Percentiles rank a stretch among this genome's conserved stretches.
phyloP scores from a whole-genome alignment of 2,329 filamentous ascomycete genomes.

The Annulohypoxylon truncatum region DNA sequence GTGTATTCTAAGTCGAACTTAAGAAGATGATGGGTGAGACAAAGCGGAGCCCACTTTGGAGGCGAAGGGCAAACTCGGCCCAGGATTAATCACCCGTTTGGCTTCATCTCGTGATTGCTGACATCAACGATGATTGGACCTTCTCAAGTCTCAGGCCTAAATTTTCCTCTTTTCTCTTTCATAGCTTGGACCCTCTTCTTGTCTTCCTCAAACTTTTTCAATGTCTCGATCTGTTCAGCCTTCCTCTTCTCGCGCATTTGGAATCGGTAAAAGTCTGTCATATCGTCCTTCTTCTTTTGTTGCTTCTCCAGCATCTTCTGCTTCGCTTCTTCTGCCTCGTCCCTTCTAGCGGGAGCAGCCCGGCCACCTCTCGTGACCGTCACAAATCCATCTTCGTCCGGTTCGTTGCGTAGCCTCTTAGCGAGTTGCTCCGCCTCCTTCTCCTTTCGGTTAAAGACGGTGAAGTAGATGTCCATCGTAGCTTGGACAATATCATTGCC shows the following conservation, averaged over 20 bases:
- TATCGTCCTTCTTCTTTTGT: constrained; percentile 70
- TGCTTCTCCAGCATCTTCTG: constrained; percentile 72
- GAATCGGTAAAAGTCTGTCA: constrained; percentile 85
- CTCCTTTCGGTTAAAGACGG: constrained; percentile 79
- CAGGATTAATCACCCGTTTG: neutral
- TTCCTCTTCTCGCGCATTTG: constrained; percentile 84
- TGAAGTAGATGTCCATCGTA: constrained; percentile 87
- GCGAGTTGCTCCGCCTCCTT: constrained; percentile 71
- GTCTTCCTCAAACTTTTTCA: constrained; percentile 82
- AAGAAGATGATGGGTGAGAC: neutral
- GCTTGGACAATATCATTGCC: constrained; percentile 73
- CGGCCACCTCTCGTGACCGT: constrained; percentile 86
- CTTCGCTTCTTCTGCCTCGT: constrained; percentile 73
- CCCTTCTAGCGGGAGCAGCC: constrained; percentile 77
- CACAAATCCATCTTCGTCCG: constrained; percentile 95
- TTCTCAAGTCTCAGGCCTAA: constrained; percentile 62
- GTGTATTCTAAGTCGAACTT: neutral
- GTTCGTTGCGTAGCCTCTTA: constrained; percentile 77
- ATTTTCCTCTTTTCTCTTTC: constrained; percentile 73
- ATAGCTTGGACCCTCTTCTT: constrained; percentile 76
- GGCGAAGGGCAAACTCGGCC: neutral
- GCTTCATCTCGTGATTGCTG: neutral
- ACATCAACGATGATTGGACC: neutral
- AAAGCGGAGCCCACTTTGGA: neutral
- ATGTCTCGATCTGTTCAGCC: constrained; percentile 74